Evolutionary conservation across 371 early-diverging fungal species (phyloP), one percentile per base, ranked within the genome.

Genomic region (Mucor sp.): DNA sequence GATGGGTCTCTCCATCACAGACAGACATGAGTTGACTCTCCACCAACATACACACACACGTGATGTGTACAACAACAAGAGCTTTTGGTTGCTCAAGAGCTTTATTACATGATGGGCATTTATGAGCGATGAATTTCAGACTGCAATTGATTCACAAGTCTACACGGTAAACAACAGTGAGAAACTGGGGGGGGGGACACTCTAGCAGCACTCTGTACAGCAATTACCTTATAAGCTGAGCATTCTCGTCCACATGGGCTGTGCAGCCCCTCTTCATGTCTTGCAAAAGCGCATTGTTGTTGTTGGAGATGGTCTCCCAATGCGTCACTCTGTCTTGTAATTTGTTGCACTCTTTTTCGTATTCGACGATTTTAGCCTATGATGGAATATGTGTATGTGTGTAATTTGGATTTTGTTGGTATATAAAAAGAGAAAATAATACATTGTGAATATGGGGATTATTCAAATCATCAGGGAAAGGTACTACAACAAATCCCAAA

Each of bases 111-210:
- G n/a, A 6, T 15, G 25, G 21, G 14, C 53, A 32, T n/a, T 56
- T 53, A 55, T 12, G 55, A 58, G 58, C 62, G 50, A 23, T 74
- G 77, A 41, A 80, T 62, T 65, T 81, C 79, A 28, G 62, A 57
- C 72, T 81, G 81, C 25, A 81, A 67, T 53, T 75, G 79, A 43
- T 71, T 60, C 6, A 79, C 65, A 43, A 81, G 70, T 48, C 79
- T 78, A 65, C 39, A 32, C 47, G 15, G 8, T 30, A 30, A 30
- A 30, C 33, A 57, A 2, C 35, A 27, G 11, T 19, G 35, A 39
- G 37, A 58, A 44, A n/a, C 23, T n/a, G n/a, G n/a, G n/a, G n/a
- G n/a, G n/a, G n/a, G n/a, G 21, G 30, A 8, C 25, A 14, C 12
- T 28, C 1, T 32, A 47, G n/a, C 12, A 15, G 12, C n/a, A 35